These are phyloP conservation scores for Aspergillus sp. DNA, from an alignment of 2,329 filamentous ascomycete genomes.

Conservation along the genomic window DNA sequence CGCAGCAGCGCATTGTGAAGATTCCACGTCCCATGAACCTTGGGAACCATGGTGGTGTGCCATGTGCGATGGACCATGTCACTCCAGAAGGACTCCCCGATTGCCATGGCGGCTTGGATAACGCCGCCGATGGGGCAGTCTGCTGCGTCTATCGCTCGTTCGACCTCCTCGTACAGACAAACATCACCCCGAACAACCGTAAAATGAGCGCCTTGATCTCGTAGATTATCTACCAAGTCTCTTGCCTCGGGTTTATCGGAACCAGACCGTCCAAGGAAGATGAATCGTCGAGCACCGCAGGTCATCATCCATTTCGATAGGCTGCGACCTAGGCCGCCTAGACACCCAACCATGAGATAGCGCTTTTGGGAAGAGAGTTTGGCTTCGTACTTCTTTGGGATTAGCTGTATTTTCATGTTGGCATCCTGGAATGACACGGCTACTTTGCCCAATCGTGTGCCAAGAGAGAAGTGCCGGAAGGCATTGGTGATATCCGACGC, in stretches of 20 bases:
- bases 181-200: neutral
- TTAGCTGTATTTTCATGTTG: too few relatives aligned
- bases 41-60: neutral
- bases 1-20: slow-evolving; percentile 6
- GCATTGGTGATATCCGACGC: too few relatives aligned
- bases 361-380: too few relatives aligned
- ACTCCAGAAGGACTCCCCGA: neutral
- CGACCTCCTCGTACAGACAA: neutral
- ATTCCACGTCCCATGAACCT: slow-evolving; percentile 1
- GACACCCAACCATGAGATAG: too few relatives aligned
- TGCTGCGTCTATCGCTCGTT: neutral
- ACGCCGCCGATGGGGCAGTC: neutral
- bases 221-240: neutral
- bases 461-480: too few relatives aligned
- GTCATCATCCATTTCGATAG: too few relatives aligned
- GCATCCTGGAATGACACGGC: too few relatives aligned
- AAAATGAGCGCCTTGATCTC: neutral
- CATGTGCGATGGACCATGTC: neutral
- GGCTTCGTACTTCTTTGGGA: too few relatives aligned
- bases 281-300: neutral
- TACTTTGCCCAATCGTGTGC: too few relatives aligned
- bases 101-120: neutral
- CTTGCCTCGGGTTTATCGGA: neutral
- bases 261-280: neutral
- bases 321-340: too few relatives aligned